Percentiles rank a stretch among this genome's conserved stretches.
These are phyloP conservation scores for Tetrapisispora nanseiensis DNA, from an alignment of 805 yeast species.

Conservation along the genomic window DNA sequence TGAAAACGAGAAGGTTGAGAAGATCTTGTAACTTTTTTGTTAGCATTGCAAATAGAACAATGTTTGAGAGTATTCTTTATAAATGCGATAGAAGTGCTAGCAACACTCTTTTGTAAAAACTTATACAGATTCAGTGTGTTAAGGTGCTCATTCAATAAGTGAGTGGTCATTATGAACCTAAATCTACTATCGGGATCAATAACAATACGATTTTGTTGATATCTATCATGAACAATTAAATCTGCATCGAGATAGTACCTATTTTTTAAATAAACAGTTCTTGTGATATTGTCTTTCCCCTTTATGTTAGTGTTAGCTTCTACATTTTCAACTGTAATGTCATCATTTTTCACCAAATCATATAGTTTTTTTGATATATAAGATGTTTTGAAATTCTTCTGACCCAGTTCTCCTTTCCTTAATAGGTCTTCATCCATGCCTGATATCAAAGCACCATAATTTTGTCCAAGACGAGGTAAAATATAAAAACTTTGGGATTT, in stretches of 20 bases:
- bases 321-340: constrained; percentile 4
- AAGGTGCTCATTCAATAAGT: constrained; percentile 25
- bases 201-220: constrained; percentile 16
- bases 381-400: neutral
- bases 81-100: constrained; percentile 21
- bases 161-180: constrained; percentile 24
- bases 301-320: neutral
- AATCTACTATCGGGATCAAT: constrained; percentile 24
- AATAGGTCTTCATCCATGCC: constrained; percentile 12
- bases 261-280: constrained; percentile 14
- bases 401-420: constrained; percentile 15
- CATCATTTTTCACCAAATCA: constrained; percentile 16
- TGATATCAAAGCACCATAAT: constrained; percentile 10
- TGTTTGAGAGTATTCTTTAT: constrained; percentile 13
- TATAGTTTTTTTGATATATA: constrained; percentile 19
- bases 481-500: no score
- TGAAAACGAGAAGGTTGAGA: constrained; percentile 13
- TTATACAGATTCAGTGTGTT: constrained; percentile 10
- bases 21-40: constrained; percentile 5
- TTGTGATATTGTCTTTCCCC: constrained; percentile 8
- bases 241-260: constrained; percentile 17
- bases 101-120: constrained; percentile 12
- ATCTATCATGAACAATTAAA: constrained; percentile 17
- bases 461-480: constrained; percentile 10
- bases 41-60: constrained; percentile 25